Evolutionary conservation across 1,139 yeast species (phyloP).

Genomic region (Suhomyces bolitotheri): DNA sequence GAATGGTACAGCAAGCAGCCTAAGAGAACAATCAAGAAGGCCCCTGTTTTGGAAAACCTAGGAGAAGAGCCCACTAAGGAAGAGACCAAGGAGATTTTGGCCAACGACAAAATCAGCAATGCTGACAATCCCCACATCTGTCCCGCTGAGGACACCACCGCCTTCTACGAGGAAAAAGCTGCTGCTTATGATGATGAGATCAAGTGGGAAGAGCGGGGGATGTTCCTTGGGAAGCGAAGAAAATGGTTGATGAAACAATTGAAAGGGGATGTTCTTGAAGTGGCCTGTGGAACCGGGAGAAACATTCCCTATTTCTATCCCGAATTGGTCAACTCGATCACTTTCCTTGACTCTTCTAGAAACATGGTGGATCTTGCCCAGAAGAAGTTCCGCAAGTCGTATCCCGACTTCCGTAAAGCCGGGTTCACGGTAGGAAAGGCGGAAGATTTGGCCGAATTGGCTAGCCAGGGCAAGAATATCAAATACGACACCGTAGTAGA

Average conservation of each 20-base stretch:
- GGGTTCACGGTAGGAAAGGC: conserved; percentile 93
- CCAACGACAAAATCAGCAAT: conserved; percentile 21
- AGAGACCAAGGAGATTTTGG: conserved; percentile 11
- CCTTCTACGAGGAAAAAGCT: conserved; percentile 78
- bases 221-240: conserved; percentile 80
- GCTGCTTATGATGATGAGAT: conserved; percentile 79
- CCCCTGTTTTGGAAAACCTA: conserved; percentile 28
- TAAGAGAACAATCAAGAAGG: conserved; percentile 26
- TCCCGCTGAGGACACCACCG: conserved; percentile 79
- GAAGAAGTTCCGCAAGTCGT: conserved; percentile 66
- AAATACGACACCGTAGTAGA: conserved; percentile 90
- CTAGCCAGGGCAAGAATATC: conserved; percentile 37
- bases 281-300: conserved; percentile 95
- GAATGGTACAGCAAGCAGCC: conserved; percentile 46
- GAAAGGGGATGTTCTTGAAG: conserved; percentile 87
- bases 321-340: conserved; percentile 62
- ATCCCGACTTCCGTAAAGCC: conserved; percentile 66
- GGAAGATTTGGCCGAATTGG: conserved; percentile 69
- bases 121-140: conserved; percentile 47
- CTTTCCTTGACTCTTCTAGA: conserved; percentile 80
- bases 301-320: conserved; percentile 75
- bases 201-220: conserved; percentile 80
- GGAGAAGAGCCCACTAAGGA: conserved; percentile 20
- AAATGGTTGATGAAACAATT: conserved; percentile 80
- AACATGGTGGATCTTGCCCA: conserved; percentile 85